Evolutionary conservation across 352 stramenopile species (phyloP), one percentile per base, ranked within the genome.

Genomic region (Phytophthora multivora): DNA sequence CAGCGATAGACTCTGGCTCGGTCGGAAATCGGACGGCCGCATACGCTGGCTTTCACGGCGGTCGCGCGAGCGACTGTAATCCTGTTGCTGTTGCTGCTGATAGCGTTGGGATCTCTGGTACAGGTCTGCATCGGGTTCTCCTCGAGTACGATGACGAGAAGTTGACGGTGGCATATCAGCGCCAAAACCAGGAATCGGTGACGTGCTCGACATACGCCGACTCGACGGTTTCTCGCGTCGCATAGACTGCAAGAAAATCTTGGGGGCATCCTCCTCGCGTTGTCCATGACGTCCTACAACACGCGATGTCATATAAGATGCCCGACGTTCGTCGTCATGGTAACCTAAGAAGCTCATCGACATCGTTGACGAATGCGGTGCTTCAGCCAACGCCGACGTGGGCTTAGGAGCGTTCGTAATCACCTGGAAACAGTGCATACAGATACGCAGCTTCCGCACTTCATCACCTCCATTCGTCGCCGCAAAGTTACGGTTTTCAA

Each of bases 161-260:
- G 61, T 57, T 3, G 68, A 76, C 9, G 55, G 56, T 2, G 47
- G 43, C 5, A 68, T 33, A 30, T 69, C 51, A 3, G 46, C 51
- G 36, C 53, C 50, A 45, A 68, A 71, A 16, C 39, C 46, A 59
- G 63, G 49, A 67, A 77, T 62, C 16, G 63, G 68, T 3, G 42
- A 69, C 31, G 69, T 73, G 28, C 61, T 69, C 13, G 69, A 78
- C 65, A 74, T 75, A 8, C 56, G 60, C 26, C 15, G 36, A 51
- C 56, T 48, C 1, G 61, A 66, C 1, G 64, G 36, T 9, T 78
- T 78, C 38, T 75, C 70, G 7, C 66, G 71, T 4, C 76, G 69
- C 78, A 93, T 89, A 6, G 83, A 91, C 59, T 91, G 81, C 42
- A 93, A 50, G 38, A 88, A 87, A 50, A 93, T 90, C 69, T 86